Percentiles rank a stretch among this genome's conserved stretches.
These are phyloP conservation scores for Galerina sulciceps DNA, from an alignment of 768 basidiomycete genomes.

Conservation along the genomic window DNA sequence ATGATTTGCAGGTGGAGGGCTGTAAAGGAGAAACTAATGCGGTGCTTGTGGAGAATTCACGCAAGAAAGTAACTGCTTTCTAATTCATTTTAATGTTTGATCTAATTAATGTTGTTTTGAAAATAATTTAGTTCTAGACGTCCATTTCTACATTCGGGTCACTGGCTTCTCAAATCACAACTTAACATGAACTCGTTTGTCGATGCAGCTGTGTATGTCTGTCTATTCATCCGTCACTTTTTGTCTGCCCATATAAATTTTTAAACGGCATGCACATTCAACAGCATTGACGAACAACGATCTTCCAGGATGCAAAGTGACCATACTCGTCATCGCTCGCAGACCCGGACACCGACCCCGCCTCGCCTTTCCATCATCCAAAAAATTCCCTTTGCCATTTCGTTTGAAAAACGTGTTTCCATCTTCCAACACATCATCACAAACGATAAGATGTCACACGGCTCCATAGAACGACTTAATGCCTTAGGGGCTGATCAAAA, in stretches of 20 bases:
- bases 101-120: not conserved
- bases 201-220: slow-evolving; percentile 89
- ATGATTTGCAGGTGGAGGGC: slow-evolving; percentile 62
- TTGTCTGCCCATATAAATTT: not conserved
- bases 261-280: not conserved
- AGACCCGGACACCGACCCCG: slow-evolving; percentile 69
- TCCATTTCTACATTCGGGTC: slow-evolving; percentile 79
- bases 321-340: slow-evolving; percentile 72
- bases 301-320: slow-evolving; percentile 18
- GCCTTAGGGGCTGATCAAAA: slow-evolving; percentile 19
- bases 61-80: slow-evolving; percentile 76
- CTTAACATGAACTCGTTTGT: slow-evolving; percentile 66
- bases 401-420: slow-evolving; percentile 85
- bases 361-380: slow-evolving; percentile 90
- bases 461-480: slow-evolving; percentile 17
- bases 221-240: slow-evolving; percentile 31
- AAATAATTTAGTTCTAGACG: slow-evolving; percentile 66
- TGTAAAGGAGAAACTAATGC: slow-evolving; percentile 74
- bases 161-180: slow-evolving; percentile 75
- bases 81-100: not conserved
- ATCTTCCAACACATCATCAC: slow-evolving; percentile 85
- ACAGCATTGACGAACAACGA: slow-evolving; percentile 17
- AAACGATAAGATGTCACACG: slow-evolving; percentile 21
- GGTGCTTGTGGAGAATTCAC: slow-evolving; percentile 80
- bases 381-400: slow-evolving; percentile 95